Conservation (phyloP, 352 stramenopile genomes). For the Pythium aristosporum region DNA sequence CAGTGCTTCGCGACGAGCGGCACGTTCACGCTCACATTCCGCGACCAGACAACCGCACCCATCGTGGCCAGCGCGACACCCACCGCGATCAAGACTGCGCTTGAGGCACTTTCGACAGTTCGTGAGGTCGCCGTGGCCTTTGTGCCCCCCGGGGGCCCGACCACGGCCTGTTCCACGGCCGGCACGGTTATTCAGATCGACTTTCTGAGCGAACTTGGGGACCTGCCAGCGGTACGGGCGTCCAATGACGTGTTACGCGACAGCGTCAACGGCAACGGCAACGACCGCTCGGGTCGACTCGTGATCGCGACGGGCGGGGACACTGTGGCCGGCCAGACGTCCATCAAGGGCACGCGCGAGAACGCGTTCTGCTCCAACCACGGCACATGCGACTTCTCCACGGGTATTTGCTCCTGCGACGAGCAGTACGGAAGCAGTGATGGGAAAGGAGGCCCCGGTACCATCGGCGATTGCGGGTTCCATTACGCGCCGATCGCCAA, state of each 20-base stretch:
- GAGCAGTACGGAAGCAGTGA: constrained; percentile 68
- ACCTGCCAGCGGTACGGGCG: constrained; percentile 45
- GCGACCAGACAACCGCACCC: constrained; percentile 46
- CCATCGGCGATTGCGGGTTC: constrained; percentile 76
- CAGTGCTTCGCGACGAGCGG: constrained; percentile 57
- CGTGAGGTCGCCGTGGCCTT: constrained; percentile 46
- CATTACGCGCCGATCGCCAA: constrained; percentile 24
- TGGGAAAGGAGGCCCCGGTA: constrained; percentile 58
- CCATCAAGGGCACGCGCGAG: constrained; percentile 67
- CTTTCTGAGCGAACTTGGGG: constrained; percentile 57
- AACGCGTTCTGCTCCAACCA: constrained; percentile 78
- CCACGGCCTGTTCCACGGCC: constrained; percentile 39
- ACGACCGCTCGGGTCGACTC: constrained; percentile 51
- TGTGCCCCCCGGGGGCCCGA: constrained; percentile 12
- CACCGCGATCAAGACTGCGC: constrained; percentile 36
- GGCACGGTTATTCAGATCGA: constrained; percentile 57
- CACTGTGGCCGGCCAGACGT: constrained; percentile 34
- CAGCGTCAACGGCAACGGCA: constrained; percentile 46
- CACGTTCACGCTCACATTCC: constrained; percentile 67
- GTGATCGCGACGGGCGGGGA: constrained; percentile 39
- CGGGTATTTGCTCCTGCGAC: constrained; percentile 60
- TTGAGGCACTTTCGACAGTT: constrained; percentile 50
- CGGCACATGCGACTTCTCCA: constrained; percentile 63
- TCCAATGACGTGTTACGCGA: constrained; percentile 45
- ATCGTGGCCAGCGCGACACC: constrained; percentile 43